Percentiles rank a stretch among this genome's conserved stretches.
Evolutionary conservation across 805 yeast species (phyloP).

Genomic region (Vanderwaltozyma polyspora): DNA sequence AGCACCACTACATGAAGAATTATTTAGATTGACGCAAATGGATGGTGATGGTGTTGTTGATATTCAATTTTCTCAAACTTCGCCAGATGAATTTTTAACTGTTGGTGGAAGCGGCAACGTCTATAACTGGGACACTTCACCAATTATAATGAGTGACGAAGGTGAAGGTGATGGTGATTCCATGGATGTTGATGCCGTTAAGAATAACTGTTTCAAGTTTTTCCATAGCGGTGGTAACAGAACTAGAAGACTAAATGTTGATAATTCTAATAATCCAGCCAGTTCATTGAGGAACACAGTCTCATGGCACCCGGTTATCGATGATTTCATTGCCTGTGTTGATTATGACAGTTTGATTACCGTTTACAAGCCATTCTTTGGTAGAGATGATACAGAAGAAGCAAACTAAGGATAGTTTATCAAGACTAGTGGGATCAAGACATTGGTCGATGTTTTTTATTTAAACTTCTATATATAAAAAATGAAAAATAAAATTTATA

Average conservation of each 20-base stretch:
- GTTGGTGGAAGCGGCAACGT: conserved; percentile 23
- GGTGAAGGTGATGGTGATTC: conserved; percentile 4
- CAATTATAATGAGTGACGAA: conserved; percentile 1
- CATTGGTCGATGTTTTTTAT: no score
- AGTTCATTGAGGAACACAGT: conserved; percentile 15
- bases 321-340: conserved; percentile 19
- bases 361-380: conserved; percentile 18
- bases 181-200: conserved; percentile 8
- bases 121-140: conserved; percentile 23
- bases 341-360: conserved; percentile 20
- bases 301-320: conserved; percentile 22
- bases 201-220: conserved; percentile 17
- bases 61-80: conserved; percentile 15
- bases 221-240: conserved; percentile 25
- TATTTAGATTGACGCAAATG: conserved; percentile 16
- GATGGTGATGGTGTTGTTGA: conserved; percentile 19
- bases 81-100: conserved; percentile 19
- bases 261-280: conserved; percentile 1
- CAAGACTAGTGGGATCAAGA: no score
- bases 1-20: conserved; percentile 4
- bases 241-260: conserved; percentile 4
- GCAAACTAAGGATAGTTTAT: no score
- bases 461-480: no score
- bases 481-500: no score
- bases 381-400: conserved; percentile 9